Evolutionary conservation across 352 stramenopile species (phyloP).

Genomic region (Globisporangium ultimum): DNA sequence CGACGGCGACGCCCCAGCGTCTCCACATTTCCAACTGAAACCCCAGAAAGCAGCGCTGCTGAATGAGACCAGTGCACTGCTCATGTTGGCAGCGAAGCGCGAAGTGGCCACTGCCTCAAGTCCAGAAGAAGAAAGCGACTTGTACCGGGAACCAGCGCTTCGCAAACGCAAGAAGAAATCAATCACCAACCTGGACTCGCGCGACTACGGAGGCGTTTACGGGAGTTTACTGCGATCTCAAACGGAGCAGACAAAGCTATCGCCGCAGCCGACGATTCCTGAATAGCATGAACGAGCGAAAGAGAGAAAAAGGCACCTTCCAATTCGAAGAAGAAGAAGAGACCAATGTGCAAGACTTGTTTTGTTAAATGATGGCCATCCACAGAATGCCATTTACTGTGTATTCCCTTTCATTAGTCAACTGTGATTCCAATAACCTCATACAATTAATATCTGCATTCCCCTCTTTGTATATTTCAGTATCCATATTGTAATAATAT

Average conservation of each 20-base stretch:
- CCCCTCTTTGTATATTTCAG: too few relatives aligned
- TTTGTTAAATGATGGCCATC: too few relatives aligned
- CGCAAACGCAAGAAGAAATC: slow-evolving; percentile 24
- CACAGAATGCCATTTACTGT: too few relatives aligned
- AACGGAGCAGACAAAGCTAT: not conserved
- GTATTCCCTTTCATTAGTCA: too few relatives aligned
- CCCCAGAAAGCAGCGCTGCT: slow-evolving; percentile 13
- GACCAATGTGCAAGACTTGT: not conserved
- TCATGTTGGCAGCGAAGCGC: slow-evolving; percentile 32
- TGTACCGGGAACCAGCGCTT: slow-evolving; percentile 71
- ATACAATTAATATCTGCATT: too few relatives aligned
- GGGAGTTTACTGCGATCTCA: slow-evolving; percentile 13
- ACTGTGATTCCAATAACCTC: too few relatives aligned
- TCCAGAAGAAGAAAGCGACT: slow-evolving; percentile 57
- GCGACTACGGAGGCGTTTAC: slow-evolving; percentile 9
- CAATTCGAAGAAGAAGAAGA: not conserved
- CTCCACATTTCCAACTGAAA: slow-evolving; percentile 9
- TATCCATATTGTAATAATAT: too few relatives aligned
- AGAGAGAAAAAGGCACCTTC: not conserved
- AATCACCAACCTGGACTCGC: slow-evolving; percentile 11
- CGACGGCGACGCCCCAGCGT: slow-evolving; percentile 2
- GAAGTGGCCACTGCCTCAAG: slow-evolving; percentile 20
- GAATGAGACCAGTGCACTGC: slow-evolving; percentile 29
- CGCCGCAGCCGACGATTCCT: slow-evolving; percentile 6
- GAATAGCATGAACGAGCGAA: not conserved